Percentiles rank a stretch among this genome's conserved stretches.
Conservation (phyloP, 2,329 filamentous ascomycete genomes). For the Paramyrothecium sp. region DNA sequence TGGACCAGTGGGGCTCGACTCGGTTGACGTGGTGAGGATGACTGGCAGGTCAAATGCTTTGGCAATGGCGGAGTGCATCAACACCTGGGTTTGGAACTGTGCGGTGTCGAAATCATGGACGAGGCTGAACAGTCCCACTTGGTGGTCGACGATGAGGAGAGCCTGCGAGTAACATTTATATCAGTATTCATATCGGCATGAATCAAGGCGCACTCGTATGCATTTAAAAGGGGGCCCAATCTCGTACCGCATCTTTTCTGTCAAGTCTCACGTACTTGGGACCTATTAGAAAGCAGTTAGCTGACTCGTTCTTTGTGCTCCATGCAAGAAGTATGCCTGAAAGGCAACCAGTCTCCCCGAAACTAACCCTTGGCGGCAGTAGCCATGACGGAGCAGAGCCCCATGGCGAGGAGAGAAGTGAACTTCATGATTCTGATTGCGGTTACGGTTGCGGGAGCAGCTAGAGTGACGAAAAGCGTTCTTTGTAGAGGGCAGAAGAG, state of each 20-base stretch:
- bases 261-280: neutral
- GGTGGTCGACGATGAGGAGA: slow-evolving; percentile 1
- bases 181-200: neutral
- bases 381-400: neutral
- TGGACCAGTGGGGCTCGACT: neutral
- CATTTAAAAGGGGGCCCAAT: neutral
- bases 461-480: no score
- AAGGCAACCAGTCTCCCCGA: neutral
- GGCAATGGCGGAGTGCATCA: neutral
- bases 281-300: neutral
- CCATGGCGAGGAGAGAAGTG: slow-evolving; percentile 1
- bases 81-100: neutral
- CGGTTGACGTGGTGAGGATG: neutral
- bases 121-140: neutral
- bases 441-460: neutral
- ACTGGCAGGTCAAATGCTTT: neutral
- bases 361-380: neutral
- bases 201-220: neutral
- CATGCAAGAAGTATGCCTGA: neutral
- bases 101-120: slow-evolving; percentile 2
- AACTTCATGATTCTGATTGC: neutral
- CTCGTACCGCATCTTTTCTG: neutral
- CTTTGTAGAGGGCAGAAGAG: neutral
- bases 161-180: neutral
- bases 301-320: neutral